Conservation (phyloP, 176 grass and related monocot genomes). For the Cenchrus fungigraminus region DNA sequence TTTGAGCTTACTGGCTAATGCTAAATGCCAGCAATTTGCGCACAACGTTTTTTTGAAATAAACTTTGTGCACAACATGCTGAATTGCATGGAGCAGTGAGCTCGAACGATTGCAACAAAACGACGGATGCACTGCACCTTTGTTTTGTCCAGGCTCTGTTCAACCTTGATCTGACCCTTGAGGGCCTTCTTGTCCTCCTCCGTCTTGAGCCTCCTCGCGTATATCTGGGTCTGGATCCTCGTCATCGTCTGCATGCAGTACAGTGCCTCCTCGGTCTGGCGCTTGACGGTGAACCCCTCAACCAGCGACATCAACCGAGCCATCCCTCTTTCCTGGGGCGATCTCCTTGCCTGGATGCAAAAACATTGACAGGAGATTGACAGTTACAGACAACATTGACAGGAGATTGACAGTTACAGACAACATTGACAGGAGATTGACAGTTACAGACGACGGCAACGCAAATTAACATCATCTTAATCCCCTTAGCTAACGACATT, state of each 20-base stretch:
- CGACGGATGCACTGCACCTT: constrained; percentile 44
- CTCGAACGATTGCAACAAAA: too few species aligned
- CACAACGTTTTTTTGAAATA: too few species aligned
- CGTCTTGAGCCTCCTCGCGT: constrained; percentile 67
- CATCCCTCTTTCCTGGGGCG: constrained; percentile 41
- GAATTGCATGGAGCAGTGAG: too few species aligned
- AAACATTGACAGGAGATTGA: neutral
- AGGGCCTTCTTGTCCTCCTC: constrained; percentile 75
- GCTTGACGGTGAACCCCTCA: constrained; percentile 57
- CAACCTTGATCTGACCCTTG: constrained; percentile 57
- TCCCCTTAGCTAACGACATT: neutral
- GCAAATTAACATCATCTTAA: neutral
- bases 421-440: neutral
- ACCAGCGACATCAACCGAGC: constrained; percentile 65
- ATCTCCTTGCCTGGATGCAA: constrained; percentile 57
- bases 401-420: neutral
- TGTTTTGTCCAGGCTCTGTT: constrained; percentile 54
- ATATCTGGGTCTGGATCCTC: constrained; percentile 74
- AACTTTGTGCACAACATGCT: too few species aligned
- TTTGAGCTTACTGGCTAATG: neutral
- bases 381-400: neutral
- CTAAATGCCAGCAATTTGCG: too few species aligned
- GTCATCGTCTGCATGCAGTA: constrained; percentile 73
- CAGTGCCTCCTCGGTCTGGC: constrained; percentile 57
- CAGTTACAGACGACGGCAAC: neutral